Evolutionary conservation across 2,329 filamentous ascomycete species (phyloP).

Genomic region (Cladosporium sp.): DNA sequence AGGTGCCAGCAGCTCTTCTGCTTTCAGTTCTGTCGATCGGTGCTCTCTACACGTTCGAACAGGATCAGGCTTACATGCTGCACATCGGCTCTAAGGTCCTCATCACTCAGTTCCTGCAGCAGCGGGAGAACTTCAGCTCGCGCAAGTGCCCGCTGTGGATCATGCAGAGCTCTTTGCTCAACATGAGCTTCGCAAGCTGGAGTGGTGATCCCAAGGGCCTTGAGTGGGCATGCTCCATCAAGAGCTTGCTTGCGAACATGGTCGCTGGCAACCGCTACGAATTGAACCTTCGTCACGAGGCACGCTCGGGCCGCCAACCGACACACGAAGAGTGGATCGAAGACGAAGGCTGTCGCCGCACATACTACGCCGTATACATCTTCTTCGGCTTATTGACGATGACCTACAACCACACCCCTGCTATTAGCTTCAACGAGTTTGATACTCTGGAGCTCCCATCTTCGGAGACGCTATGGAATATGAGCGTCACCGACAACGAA

Average conservation of each 20-base stretch:
- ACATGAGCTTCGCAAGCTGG: constrained; percentile 99
- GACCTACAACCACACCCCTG: constrained; percentile 96
- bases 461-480: constrained; percentile 90
- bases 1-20: constrained; percentile 75
- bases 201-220: constrained; percentile 95
- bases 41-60: constrained; percentile 92
- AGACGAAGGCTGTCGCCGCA: constrained; percentile 92
- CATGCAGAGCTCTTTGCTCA: constrained; percentile 93
- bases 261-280: constrained; percentile 96
- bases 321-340: constrained; percentile 90
- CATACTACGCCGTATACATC: constrained; percentile 98
- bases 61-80: constrained; percentile 93
- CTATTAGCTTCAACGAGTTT: constrained; percentile 97
- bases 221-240: constrained; percentile 98
- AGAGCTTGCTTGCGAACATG: constrained; percentile 97
- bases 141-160: constrained; percentile 96
- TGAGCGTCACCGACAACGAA: constrained; percentile 71
- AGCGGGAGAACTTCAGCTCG: constrained; percentile 98
- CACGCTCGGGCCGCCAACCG: constrained; percentile 70
- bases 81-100: constrained; percentile 97
- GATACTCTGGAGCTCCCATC: constrained; percentile 89
- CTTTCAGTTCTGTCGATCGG: constrained; percentile 92
- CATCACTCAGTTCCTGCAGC: constrained; percentile 93
- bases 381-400: constrained; percentile 94
- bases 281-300: constrained; percentile 86